These are phyloP conservation scores for Trichomonascus vanleenenianus DNA, from an alignment of 805 yeast species.

Conservation along the genomic window DNA sequence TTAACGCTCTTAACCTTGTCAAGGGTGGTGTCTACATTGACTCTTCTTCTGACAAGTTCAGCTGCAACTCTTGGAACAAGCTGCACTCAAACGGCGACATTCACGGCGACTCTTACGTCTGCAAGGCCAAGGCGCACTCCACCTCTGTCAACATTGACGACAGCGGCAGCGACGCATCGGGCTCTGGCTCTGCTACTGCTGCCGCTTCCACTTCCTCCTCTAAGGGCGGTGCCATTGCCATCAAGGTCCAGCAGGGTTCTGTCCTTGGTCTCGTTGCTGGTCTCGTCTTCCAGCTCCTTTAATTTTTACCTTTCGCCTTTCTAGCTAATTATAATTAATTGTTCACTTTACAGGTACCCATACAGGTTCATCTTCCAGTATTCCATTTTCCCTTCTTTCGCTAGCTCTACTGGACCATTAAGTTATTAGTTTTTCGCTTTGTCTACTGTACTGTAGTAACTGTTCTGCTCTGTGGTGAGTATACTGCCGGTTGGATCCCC, in stretches of 20 bases:
- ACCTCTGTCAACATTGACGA: slow-evolving; percentile 14
- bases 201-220: slow-evolving; percentile 13
- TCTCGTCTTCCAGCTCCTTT: slow-evolving; percentile 18
- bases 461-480: no score
- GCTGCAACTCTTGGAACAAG: slow-evolving; percentile 68
- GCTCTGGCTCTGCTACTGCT: slow-evolving; percentile 9
- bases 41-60: slow-evolving; percentile 60
- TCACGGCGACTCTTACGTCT: slow-evolving; percentile 76
- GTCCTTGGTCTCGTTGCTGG: slow-evolving; percentile 18
- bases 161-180: slow-evolving; percentile 8
- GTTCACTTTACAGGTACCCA: no score
- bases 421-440: no score
- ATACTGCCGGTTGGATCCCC: no score
- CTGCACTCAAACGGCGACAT: slow-evolving; percentile 73
- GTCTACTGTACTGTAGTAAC: no score
- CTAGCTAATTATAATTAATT: background rate
- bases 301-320: slow-evolving; percentile 7
- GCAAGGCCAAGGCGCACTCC: slow-evolving; percentile 30
- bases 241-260: slow-evolving; percentile 12
- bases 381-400: no score
- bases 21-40: slow-evolving; percentile 88
- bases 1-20: slow-evolving; percentile 67
- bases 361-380: no score
- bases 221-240: slow-evolving; percentile 15
- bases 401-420: no score